phyloP scores from a whole-genome alignment of 2,329 filamentous ascomycete species.

The Diplodia seriata region DNA sequence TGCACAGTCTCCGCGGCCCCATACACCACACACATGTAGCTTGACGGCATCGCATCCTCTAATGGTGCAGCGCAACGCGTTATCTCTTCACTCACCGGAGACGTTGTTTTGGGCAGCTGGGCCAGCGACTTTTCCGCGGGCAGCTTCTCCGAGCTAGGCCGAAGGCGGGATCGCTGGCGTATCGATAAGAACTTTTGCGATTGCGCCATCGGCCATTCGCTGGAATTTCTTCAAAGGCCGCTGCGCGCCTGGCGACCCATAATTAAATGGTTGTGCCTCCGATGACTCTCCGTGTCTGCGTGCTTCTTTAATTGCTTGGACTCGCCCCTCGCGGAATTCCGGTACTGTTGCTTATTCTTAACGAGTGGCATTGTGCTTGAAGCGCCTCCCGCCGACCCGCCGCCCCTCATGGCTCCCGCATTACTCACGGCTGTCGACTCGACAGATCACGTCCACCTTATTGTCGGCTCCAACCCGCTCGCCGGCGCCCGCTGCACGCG shows the following conservation, averaged over 20 bases:
- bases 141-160: slow-evolving; percentile 16
- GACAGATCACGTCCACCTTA: slow-evolving; percentile 75
- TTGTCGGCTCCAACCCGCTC: slow-evolving; percentile 85
- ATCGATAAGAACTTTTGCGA: slow-evolving; percentile 30
- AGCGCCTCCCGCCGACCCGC: slow-evolving; percentile 7
- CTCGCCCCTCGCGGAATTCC: background rate
- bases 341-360: background rate
- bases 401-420: slow-evolving; percentile 54
- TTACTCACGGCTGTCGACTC: slow-evolving; percentile 77
- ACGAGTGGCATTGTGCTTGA: slow-evolving; percentile 10
- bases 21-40: background rate
- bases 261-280: slow-evolving; percentile 19
- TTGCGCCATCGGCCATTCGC: slow-evolving; percentile 32
- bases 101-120: background rate
- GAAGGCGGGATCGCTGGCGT: slow-evolving; percentile 2
- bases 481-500: slow-evolving; percentile 83
- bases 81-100: slow-evolving; percentile 13
- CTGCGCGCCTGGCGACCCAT: slow-evolving; percentile 20
- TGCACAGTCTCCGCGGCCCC: background rate
- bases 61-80: background rate
- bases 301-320: background rate
- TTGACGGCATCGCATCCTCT: background rate
- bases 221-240: slow-evolving; percentile 29
- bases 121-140: slow-evolving; percentile 22
- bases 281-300: slow-evolving; percentile 15